Evolutionary conservation across 2,329 filamentous ascomycete genomes (phyloP).

Genomic region (Cadophora gregata): DNA sequence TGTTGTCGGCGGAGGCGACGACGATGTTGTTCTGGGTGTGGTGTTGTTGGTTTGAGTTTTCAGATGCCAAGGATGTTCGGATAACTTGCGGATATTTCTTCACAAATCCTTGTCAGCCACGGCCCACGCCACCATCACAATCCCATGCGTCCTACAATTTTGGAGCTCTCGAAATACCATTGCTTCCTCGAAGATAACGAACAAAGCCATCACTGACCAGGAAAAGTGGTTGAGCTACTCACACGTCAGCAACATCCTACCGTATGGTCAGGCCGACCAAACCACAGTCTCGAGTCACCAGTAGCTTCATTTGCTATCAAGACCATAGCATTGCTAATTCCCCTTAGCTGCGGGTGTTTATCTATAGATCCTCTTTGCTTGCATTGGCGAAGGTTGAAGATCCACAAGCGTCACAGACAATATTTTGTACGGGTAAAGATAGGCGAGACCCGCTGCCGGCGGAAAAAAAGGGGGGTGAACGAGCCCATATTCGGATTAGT

Average conservation of each 20-base stretch:
- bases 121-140: not conserved
- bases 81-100: not conserved
- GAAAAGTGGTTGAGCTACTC: not conserved
- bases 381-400: not conserved
- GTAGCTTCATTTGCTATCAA: not conserved
- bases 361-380: not conserved
- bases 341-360: not conserved
- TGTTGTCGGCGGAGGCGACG: constrained; percentile 2
- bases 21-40: constrained; percentile 13
- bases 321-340: not conserved
- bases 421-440: not conserved
- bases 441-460: not conserved
- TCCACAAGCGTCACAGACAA: not conserved
- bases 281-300: not conserved
- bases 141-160: not conserved
- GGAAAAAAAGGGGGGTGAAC: not conserved
- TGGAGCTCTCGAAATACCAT: not conserved
- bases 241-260: not conserved
- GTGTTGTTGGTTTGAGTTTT: constrained; percentile 18
- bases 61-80: not conserved
- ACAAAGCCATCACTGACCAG: not conserved
- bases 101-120: not conserved
- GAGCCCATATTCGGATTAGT: not conserved
- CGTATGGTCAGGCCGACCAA: not conserved
- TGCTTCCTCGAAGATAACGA: not conserved